Percentiles rank a stretch among this genome's conserved stretches.
Conservation (phyloP, 1,284 basidiomycete species). For the Caloboletus firmus region DNA sequence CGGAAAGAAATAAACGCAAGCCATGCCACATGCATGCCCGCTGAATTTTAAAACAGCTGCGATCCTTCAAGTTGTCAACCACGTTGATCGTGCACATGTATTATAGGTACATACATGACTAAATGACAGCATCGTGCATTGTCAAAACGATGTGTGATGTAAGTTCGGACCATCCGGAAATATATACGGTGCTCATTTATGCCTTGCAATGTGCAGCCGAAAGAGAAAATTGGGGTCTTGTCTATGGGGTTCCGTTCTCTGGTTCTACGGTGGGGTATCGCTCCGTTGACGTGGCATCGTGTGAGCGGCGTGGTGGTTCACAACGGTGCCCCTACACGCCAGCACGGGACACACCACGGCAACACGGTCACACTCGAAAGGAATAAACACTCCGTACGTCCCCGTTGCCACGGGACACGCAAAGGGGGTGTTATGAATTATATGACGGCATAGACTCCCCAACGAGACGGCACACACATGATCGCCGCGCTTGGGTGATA, state of each 20-base stretch:
- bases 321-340: background rate
- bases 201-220: background rate
- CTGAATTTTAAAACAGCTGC: background rate
- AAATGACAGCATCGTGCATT: background rate
- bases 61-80: background rate
- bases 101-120: background rate
- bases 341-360: background rate
- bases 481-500: constrained; percentile 14
- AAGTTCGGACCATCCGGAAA: background rate
- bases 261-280: background rate
- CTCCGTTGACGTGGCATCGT: background rate
- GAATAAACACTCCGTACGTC: background rate
- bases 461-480: background rate
- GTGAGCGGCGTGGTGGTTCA: background rate
- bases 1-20: background rate
- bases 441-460: background rate
- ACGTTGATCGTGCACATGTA: background rate
- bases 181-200: background rate
- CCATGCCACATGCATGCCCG: background rate
- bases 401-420: background rate
- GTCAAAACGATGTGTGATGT: background rate
- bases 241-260: background rate
- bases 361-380: background rate
- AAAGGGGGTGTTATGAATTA: background rate
- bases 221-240: background rate